These are phyloP conservation scores for Dunaliella primolecta DNA, from an alignment of 139 green algal genomes.

Conservation along the genomic window DNA sequence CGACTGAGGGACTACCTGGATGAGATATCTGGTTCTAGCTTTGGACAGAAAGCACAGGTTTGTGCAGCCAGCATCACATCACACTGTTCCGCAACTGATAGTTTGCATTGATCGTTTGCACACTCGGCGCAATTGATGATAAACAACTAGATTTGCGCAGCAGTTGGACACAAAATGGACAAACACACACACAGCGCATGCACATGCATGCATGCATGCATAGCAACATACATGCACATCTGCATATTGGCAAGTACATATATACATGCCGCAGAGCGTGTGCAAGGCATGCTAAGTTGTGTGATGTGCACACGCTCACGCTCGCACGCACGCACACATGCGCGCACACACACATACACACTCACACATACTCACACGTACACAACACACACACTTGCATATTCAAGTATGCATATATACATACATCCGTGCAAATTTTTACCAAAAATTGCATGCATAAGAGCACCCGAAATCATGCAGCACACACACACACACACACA, in stretches of 20 bases:
- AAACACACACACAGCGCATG: too few relatives aligned
- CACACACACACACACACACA: neutral
- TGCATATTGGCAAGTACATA: neutral
- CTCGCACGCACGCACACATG: neutral
- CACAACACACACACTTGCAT: neutral
- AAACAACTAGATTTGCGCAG: too few relatives aligned
- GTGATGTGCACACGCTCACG: neutral
- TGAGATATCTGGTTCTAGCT: neutral
- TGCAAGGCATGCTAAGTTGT: neutral
- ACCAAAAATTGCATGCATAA: too few relatives aligned
- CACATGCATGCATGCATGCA: neutral
- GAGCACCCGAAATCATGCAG: too few relatives aligned
- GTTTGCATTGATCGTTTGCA: too few relatives aligned
- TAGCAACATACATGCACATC: neutral
- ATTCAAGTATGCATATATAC: neutral
- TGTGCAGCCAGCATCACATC: too few relatives aligned
- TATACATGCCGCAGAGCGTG: neutral
- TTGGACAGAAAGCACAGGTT: neutral
- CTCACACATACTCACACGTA: neutral
- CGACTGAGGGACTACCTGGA: too few relatives aligned
- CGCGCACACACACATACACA: neutral
- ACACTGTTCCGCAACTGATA: too few relatives aligned
- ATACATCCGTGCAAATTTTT: too few relatives aligned
- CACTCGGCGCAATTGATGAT: too few relatives aligned
- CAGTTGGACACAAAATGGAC: too few relatives aligned